Conservation (phyloP, 257 asterid species). For the Mentha longifolia region DNA sequence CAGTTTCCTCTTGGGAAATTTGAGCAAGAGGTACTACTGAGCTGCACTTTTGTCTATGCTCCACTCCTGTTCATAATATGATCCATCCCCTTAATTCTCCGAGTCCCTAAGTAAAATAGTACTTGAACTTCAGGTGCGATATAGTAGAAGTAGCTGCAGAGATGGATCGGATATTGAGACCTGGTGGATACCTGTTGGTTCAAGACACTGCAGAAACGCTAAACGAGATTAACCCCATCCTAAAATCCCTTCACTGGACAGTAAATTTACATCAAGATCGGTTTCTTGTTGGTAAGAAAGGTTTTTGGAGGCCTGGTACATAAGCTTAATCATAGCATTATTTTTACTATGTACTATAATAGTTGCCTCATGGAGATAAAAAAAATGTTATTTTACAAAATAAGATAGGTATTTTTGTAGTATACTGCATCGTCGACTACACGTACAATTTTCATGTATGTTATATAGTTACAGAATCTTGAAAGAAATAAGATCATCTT, state of each 20-base stretch:
- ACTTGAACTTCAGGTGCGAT: conserved; percentile 67
- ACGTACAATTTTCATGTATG: conserved; percentile 5
- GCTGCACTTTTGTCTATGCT: conserved; percentile 13
- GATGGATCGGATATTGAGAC: conserved; percentile 86
- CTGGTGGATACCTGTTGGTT: conserved; percentile 80
- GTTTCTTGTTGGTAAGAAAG: conserved; percentile 85
- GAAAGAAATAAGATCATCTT: neutral
- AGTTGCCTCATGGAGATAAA: neutral
- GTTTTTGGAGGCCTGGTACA: conserved; percentile 75
- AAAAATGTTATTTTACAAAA: conserved; percentile 19
- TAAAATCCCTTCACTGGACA: conserved; percentile 86
- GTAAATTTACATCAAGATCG: conserved; percentile 61
- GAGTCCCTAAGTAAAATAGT: neutral
- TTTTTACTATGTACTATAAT: conserved; percentile 23
- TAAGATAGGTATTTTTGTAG: conserved; percentile 24
- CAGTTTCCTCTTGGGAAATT: conserved; percentile 71
- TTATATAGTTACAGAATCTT: neutral
- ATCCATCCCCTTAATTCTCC: neutral
- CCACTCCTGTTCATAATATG: neutral
- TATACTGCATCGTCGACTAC: neutral
- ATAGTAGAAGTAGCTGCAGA: conserved; percentile 72
- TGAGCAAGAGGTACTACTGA: conserved; percentile 64
- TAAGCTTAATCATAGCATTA: conserved; percentile 14
- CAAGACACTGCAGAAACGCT: conserved; percentile 71
- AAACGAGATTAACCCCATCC: conserved; percentile 51